Conservation (phyloP, 495 filamentous ascomycete genomes). For the Astrothelium macrocarpum region DNA sequence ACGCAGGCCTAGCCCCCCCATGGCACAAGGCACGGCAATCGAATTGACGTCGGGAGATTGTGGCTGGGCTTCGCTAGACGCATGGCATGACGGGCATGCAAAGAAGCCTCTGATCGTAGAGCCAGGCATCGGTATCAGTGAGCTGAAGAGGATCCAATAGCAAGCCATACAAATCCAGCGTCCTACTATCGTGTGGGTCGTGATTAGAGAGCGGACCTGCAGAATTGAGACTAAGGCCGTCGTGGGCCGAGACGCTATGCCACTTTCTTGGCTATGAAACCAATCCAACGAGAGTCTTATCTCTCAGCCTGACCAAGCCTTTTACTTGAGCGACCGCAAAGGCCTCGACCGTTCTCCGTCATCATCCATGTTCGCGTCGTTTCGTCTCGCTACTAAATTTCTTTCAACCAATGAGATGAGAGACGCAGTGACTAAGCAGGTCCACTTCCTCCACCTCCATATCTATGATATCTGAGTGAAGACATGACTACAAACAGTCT, state of each 20-base stretch:
- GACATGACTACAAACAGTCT: background rate
- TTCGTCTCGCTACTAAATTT: background rate
- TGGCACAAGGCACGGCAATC: background rate
- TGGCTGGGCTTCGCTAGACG: background rate
- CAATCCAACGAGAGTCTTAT: background rate
- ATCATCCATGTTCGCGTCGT: background rate
- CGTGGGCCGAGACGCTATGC: background rate
- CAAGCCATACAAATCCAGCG: no score
- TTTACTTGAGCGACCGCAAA: background rate
- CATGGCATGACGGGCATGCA: background rate
- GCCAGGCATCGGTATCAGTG: background rate
- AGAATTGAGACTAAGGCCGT: background rate
- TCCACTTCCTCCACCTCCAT: background rate
- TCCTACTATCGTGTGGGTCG: background rate
- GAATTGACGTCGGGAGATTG: no score
- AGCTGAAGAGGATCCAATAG: background rate
- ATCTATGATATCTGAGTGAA: no score
- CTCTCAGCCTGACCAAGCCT: slow-evolving; percentile 4
- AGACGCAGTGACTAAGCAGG: background rate
- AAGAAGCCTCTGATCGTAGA: background rate
- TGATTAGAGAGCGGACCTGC: background rate
- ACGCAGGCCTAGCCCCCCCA: background rate
- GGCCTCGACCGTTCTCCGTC: background rate
- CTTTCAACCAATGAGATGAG: background rate
- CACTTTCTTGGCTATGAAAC: background rate